These are phyloP conservation scores for Fistulinella prunicolor DNA, from an alignment of 768 basidiomycete genomes.

Conservation along the genomic window DNA sequence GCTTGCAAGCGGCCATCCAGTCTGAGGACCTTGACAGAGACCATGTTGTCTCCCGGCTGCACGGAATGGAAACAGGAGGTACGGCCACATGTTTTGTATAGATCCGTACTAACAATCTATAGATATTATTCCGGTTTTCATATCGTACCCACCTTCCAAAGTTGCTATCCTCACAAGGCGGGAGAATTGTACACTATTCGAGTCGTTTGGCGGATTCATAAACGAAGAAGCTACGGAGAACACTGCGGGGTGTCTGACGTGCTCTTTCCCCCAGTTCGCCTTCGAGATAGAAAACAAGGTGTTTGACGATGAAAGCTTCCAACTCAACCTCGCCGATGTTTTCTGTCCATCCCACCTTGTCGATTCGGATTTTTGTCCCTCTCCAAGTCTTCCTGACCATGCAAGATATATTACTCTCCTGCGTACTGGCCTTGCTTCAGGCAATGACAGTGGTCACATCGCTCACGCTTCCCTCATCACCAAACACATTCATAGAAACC, in stretches of 20 bases:
- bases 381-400: too few species aligned
- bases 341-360: too few species aligned
- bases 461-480: too few species aligned
- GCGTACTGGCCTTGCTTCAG: too few species aligned
- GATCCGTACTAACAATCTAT: not conserved
- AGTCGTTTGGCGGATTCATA: not conserved
- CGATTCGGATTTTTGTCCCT: too few species aligned
- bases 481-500: not conserved
- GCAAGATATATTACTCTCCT: too few species aligned
- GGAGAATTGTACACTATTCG: not conserved
- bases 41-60: not conserved
- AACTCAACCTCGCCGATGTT: too few species aligned
- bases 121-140: not conserved
- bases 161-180: not conserved
- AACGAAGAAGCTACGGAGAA: not conserved
- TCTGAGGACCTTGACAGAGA: not conserved
- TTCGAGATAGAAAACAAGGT: not conserved
- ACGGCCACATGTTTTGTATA: not conserved
- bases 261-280: not conserved
- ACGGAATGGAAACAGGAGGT: too few species aligned
- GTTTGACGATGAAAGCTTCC: too few species aligned
- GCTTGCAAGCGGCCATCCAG: not conserved
- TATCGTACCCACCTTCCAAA: not conserved
- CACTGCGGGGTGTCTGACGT: not conserved
- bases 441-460: too few species aligned